Base-by-base conservation (phyloP, 2,329 filamentous ascomycete genomes). In the Pestalotiopsis sp. region DNA sequence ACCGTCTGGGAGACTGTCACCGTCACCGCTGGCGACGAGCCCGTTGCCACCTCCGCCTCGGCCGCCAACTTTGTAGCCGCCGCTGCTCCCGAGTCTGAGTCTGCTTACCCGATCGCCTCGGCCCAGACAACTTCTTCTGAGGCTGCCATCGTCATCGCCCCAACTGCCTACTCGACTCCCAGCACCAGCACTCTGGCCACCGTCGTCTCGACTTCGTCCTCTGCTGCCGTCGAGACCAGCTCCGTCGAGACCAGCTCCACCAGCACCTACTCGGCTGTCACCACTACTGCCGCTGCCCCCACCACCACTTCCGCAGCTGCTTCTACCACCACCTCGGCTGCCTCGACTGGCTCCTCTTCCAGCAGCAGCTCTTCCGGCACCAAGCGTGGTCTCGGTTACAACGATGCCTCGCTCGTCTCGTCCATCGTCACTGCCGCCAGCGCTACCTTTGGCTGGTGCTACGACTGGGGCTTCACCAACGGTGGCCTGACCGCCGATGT, bases 401-500 rank as follows among this genome's bases (percentile, higher is more conserved):
- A 77, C 66, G 75, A 77, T 61, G 69, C 71, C 40, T 73, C 65
- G 64, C 73, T 78, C 10, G 74, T 78, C 57, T 66, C 69, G 57
- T 69, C 72, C 63, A 70, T 74, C 60, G 20, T 75, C 1, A 65
- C 63, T 4, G 66, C 72, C 6, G 65, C 56, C 22, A 70, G 71
- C n/a, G 70, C 71, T 61, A 66, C 74, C 62, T 72, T 77, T 59
- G 73, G 71, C 3, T 78, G 76, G 76, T 73, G 72, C 48, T 78
- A 78, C 75, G 77, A 78, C 74, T 78, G 76, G 76, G 75, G 71
- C 14, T 70, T 71, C 24, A 66, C 68, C 17, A 59, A 68, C n/a
- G 69, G 67, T 24, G 81, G 78, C 61, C 77, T 83, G 60, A 79
- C 73, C 17, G 76, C 78, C 22, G 75, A 75, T 63, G 75, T 89